phyloP scores from a whole-genome alignment of 1,284 basidiomycete genomes.

The Boletus sp. region DNA sequence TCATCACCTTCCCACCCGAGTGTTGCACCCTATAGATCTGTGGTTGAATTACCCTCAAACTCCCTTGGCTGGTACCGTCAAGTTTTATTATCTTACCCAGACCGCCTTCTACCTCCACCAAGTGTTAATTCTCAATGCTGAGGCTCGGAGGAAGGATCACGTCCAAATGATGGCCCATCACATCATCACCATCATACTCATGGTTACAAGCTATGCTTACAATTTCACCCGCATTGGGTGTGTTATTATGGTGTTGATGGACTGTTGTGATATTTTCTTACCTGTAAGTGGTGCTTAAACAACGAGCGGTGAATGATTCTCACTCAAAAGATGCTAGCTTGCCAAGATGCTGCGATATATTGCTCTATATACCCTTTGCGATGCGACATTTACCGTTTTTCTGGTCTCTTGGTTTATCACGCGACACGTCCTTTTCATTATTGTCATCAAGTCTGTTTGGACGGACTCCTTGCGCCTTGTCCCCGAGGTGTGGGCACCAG shows the following conservation, averaged over 20 bases:
- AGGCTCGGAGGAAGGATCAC: conserved; percentile 89
- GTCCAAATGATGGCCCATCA: conserved; percentile 96
- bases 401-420: conserved; percentile 87
- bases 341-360: conserved; percentile 95
- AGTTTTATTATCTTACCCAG: conserved; percentile 90
- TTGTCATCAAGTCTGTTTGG: conserved; percentile 62
- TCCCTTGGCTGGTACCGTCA: conserved; percentile 73
- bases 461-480: conserved; percentile 49
- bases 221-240: conserved; percentile 89
- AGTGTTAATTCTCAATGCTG: conserved; percentile 89
- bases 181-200: conserved; percentile 81
- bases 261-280: conserved; percentile 87
- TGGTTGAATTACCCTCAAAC: conserved; percentile 85
- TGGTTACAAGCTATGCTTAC: conserved; percentile 74
- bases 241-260: conserved; percentile 88
- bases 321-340: conserved; percentile 42
- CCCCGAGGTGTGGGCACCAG: conserved; percentile 55
- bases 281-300: conserved; percentile 60
- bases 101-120: conserved; percentile 94
- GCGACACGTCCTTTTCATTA: conserved; percentile 74
- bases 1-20: conserved; percentile 61
- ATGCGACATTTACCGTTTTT: conserved; percentile 78
- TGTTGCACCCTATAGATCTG: conserved; percentile 64
- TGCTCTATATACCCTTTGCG: conserved; percentile 62
- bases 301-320: conserved; percentile 1